Conservation (phyloP, 257 asterid genomes). For the Cruciata laevipes region DNA sequence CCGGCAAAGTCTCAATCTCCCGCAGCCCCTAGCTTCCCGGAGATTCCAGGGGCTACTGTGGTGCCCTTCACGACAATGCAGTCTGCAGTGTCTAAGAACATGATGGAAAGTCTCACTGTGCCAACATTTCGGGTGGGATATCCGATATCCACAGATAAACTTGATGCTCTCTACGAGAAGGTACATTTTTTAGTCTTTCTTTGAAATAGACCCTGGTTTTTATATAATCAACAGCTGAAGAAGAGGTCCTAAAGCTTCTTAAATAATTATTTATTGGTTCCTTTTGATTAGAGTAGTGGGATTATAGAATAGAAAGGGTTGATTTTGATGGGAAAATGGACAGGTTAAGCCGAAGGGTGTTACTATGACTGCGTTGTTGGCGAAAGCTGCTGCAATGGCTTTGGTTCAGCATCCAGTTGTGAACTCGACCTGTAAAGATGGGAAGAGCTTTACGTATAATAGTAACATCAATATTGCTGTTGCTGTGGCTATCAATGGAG, state of each 20-base stretch:
- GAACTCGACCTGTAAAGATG: conserved; percentile 76
- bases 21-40: conserved; percentile 38
- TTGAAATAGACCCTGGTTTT: too few relatives aligned
- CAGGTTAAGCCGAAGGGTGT: conserved; percentile 85
- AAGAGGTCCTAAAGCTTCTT: background rate
- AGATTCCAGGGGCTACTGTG: conserved; percentile 53
- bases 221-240: background rate
- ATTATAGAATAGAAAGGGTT: background rate
- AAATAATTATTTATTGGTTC: background rate
- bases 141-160: conserved; percentile 54
- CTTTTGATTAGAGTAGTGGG: background rate
- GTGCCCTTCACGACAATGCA: conserved; percentile 84
- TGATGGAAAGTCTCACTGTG: conserved; percentile 62
- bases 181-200: conserved; percentile 21
- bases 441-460: conserved; percentile 74
- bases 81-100: conserved; percentile 70
- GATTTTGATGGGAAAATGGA: conserved; percentile 12
- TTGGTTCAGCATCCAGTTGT: conserved; percentile 82
- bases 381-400: conserved; percentile 92
- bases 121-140: conserved; percentile 84
- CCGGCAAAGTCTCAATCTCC: conserved; percentile 23
- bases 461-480: conserved; percentile 70
- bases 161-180: conserved; percentile 73
- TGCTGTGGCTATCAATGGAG: conserved; percentile 79
- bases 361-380: conserved; percentile 82